phyloP scores from a whole-genome alignment of 2,329 filamentous ascomycete species.

The Cercospora janseana region DNA sequence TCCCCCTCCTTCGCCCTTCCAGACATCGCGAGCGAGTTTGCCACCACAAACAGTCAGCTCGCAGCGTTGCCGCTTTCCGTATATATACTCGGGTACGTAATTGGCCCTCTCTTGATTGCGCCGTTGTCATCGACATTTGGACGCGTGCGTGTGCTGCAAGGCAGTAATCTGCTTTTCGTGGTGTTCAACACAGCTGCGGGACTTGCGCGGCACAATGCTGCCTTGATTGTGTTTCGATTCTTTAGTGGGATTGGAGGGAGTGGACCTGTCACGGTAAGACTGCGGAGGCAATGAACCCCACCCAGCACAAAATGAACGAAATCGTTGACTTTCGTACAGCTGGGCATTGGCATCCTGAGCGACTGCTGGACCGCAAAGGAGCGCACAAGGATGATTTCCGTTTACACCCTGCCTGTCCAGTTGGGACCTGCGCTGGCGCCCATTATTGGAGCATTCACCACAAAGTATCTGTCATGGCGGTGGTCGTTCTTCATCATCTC shows the following conservation, averaged over 20 bases:
- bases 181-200: slow-evolving; percentile 35
- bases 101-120: slow-evolving; percentile 46
- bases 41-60: slow-evolving; percentile 26
- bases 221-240: slow-evolving; percentile 35
- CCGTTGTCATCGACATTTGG: slow-evolving; percentile 40
- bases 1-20: slow-evolving; percentile 36
- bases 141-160: slow-evolving; percentile 31
- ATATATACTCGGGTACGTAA: slow-evolving; percentile 55
- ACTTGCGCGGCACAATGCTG: slow-evolving; percentile 28
- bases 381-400: slow-evolving; percentile 32
- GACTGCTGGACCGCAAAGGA: slow-evolving; percentile 35
- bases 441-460: slow-evolving; percentile 54
- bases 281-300: too few relatives aligned
- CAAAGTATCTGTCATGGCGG: slow-evolving; percentile 50
- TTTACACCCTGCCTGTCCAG: slow-evolving; percentile 38
- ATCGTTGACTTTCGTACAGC: not conserved
- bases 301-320: too few relatives aligned
- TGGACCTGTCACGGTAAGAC: slow-evolving; percentile 30
- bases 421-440: slow-evolving; percentile 45
- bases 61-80: slow-evolving; percentile 48
- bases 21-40: slow-evolving; percentile 31
- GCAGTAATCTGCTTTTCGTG: slow-evolving; percentile 34
- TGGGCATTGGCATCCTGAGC: slow-evolving; percentile 32
- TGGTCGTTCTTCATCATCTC: slow-evolving; percentile 49
- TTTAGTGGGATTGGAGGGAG: slow-evolving; percentile 34